phyloP scores from a whole-genome alignment of 495 filamentous ascomycete species.

The Letharia lupina region DNA sequence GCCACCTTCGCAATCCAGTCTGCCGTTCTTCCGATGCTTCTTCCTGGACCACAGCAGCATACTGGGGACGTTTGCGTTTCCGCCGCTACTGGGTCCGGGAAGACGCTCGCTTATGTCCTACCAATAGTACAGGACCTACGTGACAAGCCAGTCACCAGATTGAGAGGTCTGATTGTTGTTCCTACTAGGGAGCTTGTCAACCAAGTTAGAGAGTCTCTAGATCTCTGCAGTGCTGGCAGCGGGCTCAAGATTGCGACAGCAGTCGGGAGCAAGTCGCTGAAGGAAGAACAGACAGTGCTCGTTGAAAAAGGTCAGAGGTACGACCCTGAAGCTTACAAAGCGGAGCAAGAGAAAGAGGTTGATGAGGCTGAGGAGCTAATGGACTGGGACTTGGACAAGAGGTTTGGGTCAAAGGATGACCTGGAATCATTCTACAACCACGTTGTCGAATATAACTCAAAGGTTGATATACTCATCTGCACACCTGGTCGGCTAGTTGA shows the following conservation, averaged over 20 bases:
- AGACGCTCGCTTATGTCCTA: conserved; percentile 85
- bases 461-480: conserved; percentile 81
- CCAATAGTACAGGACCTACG: conserved; percentile 72
- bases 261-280: conserved; percentile 66
- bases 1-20: conserved; percentile 82
- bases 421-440: conserved; percentile 46
- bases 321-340: conserved; percentile 46
- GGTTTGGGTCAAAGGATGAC: conserved; percentile 37
- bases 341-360: conserved; percentile 33
- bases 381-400: conserved; percentile 39
- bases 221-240: conserved; percentile 55
- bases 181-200: conserved; percentile 84
- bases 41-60: conserved; percentile 48
- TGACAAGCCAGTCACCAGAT: conserved; percentile 45
- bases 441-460: conserved; percentile 53
- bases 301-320: conserved; percentile 55
- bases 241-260: conserved; percentile 70
- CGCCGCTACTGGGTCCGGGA: conserved; percentile 87
- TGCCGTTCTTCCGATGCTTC: conserved; percentile 65
- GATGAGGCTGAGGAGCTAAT: conserved; percentile 39
- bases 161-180: conserved; percentile 73
- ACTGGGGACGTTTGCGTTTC: conserved; percentile 77
- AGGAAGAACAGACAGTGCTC: conserved; percentile 62
- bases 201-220: conserved; percentile 66
- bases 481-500: conserved; percentile 91